Percentiles rank a stretch among this genome's conserved stretches.
phyloP scores from a whole-genome alignment of 2,329 filamentous ascomycete genomes.

The Ascochyta rabiei region DNA sequence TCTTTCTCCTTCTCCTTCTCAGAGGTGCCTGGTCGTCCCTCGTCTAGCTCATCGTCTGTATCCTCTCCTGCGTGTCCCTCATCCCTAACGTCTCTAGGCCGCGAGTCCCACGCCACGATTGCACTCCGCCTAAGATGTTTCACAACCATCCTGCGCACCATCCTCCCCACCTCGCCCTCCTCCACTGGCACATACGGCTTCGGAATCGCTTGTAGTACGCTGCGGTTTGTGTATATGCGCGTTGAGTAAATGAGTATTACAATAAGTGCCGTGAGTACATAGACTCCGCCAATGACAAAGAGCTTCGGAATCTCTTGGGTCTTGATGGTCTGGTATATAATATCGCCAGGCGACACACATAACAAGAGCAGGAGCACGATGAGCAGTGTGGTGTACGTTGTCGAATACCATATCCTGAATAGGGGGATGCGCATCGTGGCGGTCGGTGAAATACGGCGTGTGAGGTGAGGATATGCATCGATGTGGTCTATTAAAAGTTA shows the following conservation, averaged over 20 bases:
- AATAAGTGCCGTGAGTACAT: slow-evolving; percentile 73
- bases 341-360: slow-evolving; percentile 78
- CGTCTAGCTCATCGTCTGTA: slow-evolving; percentile 19
- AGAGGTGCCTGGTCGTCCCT: slow-evolving; percentile 26
- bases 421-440: slow-evolving; percentile 58
- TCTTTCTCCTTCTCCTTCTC: slow-evolving; percentile 38
- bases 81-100: slow-evolving; percentile 65
- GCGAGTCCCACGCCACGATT: slow-evolving; percentile 77
- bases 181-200: slow-evolving; percentile 86
- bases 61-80: slow-evolving; percentile 45
- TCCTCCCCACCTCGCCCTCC: slow-evolving; percentile 77
- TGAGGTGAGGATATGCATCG: slow-evolving; percentile 27
- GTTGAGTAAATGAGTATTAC: slow-evolving; percentile 78
- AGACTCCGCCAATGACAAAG: slow-evolving; percentile 78
- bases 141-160: slow-evolving; percentile 76
- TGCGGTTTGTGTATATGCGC: slow-evolving; percentile 86
- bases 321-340: slow-evolving; percentile 74
- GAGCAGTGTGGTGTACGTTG: slow-evolving; percentile 77
- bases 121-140: slow-evolving; percentile 77
- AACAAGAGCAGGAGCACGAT: slow-evolving; percentile 75
- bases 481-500: slow-evolving; percentile 35
- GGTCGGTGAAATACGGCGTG: slow-evolving; percentile 6
- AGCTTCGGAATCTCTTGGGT: slow-evolving; percentile 76
- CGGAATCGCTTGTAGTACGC: slow-evolving; percentile 79
- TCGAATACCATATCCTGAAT: slow-evolving; percentile 81